These are phyloP conservation scores for Candida sonorensis DNA, from an alignment of 805 yeast species.

Conservation along the genomic window DNA sequence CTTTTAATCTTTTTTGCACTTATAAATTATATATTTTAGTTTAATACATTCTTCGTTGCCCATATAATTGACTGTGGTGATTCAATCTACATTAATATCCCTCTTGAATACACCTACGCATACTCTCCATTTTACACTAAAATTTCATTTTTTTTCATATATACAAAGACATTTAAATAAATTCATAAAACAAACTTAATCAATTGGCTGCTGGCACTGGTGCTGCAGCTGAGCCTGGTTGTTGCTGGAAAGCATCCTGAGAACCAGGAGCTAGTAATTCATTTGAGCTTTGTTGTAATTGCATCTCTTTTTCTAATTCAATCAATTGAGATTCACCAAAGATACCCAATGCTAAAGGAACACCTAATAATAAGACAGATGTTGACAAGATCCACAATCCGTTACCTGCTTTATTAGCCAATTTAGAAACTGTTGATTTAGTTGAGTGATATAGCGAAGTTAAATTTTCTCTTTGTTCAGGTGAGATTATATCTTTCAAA, in stretches of 20 bases:
- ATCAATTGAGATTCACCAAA: slow-evolving; percentile 88
- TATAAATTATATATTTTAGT: too few relatives aligned
- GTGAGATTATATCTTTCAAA: slow-evolving; percentile 85
- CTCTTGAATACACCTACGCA: too few relatives aligned
- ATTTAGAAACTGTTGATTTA: slow-evolving; percentile 36
- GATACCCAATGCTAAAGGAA: slow-evolving; percentile 85
- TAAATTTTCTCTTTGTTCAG: slow-evolving; percentile 58
- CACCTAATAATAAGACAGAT: slow-evolving; percentile 79
- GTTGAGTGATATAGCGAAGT: slow-evolving; percentile 27
- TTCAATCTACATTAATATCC: too few relatives aligned
- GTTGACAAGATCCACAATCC: slow-evolving; percentile 83
- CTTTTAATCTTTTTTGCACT: too few relatives aligned
- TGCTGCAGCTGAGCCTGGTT: slow-evolving; percentile 10
- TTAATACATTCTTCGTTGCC: too few relatives aligned
- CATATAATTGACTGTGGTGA: too few relatives aligned
- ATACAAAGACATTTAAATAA: too few relatives aligned
- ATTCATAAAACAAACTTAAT: too few relatives aligned
- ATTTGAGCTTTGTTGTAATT: slow-evolving; percentile 63
- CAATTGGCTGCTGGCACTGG: too few relatives aligned
- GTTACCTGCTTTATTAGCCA: slow-evolving; percentile 60
- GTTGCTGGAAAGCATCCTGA: slow-evolving; percentile 33
- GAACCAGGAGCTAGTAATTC: slow-evolving; percentile 69
- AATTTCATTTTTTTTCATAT: too few relatives aligned
- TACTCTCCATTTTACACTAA: too few relatives aligned
- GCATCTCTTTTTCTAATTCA: slow-evolving; percentile 90